Conservation (phyloP, 768 basidiomycete species). For the Termitomyces eurrhizus region DNA sequence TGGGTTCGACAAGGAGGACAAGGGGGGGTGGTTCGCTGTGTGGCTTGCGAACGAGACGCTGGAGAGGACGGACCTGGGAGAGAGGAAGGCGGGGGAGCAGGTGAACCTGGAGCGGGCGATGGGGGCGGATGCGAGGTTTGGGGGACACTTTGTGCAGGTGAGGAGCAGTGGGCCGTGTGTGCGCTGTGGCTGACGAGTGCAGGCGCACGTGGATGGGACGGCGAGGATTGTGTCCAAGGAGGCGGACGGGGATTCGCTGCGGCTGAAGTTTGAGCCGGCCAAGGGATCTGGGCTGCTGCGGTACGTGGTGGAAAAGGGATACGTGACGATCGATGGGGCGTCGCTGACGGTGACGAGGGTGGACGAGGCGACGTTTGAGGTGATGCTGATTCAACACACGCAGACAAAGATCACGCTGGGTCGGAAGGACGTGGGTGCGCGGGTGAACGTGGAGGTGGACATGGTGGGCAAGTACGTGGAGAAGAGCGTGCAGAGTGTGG, state of each 20-base stretch:
- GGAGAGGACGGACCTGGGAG: constrained; percentile 84
- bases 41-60: constrained; percentile 97
- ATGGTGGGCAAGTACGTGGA: constrained; percentile 91
- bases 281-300: constrained; percentile 48
- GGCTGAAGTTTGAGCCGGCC: constrained; percentile 72
- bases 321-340: constrained; percentile 90
- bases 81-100: constrained; percentile 70
- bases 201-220: constrained; percentile 95
- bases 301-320: constrained; percentile 92
- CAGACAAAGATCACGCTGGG: constrained; percentile 83
- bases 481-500: constrained; percentile 70
- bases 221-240: constrained; percentile 64
- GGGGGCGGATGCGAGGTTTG: constrained; percentile 87
- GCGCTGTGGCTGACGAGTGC: neutral
- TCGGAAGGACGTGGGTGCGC: constrained; percentile 69
- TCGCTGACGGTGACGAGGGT: constrained; percentile 89
- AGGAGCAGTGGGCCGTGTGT: constrained; percentile 9
- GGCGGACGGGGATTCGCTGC: constrained; percentile 85
- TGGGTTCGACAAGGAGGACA: constrained; percentile 58
- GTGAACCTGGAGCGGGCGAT: constrained; percentile 95
- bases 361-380: constrained; percentile 65
- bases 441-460: constrained; percentile 94
- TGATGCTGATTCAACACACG: constrained; percentile 96
- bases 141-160: constrained; percentile 98
- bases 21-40: constrained; percentile 85